Evolutionary conservation across 768 basidiomycete genomes (phyloP), one percentile per base, ranked within the genome.

Genomic region (Serendipita indica): DNA sequence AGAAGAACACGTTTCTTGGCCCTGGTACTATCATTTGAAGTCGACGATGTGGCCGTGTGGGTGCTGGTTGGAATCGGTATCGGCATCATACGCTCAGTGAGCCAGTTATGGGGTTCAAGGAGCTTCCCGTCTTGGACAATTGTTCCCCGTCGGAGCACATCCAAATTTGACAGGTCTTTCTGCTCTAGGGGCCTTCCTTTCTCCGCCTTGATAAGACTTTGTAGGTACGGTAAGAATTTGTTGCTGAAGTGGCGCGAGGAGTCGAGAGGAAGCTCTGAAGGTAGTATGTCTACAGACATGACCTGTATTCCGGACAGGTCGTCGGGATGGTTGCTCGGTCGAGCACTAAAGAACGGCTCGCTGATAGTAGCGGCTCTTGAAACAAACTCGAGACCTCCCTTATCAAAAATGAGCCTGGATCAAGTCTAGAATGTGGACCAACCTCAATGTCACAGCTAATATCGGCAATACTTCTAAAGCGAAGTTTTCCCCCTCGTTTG

Each of bases 241-340:
- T 69, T 65, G 6, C 84, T 86, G 69, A 96, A 96, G 60, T 86
- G 81, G 22, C 74, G 65, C 1, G 87, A 89, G 4, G 91, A 84
- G 62, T 94, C 90, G 58, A 80, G 71, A 1, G 91, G 87, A 25
- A 97, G 75, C 59, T 85, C 79, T 0, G 92, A 78, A 0, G 92
- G 92, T 3, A 96, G 78, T 64, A 94, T 96, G 66, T 97, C 92
- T 56, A 93, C 85, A 0, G 87, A 79, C 80, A 92, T 91, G 64
- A 94, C 81, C 58, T 85, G 65, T 1, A 81, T 35, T 80, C 77
- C 71, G 0, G 80, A 80, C 12, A 81, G 73, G 57, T 78, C 67
- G 2, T 69, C 63, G 0, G 76, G 72, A 3, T 77, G 70, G 14
- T 65, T 66, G 4, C 68, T 58, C 0, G 79, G 77, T 0, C 73